Conservation (phyloP, 2,329 filamentous ascomycete genomes). For the Nothopassalora personata region DNA sequence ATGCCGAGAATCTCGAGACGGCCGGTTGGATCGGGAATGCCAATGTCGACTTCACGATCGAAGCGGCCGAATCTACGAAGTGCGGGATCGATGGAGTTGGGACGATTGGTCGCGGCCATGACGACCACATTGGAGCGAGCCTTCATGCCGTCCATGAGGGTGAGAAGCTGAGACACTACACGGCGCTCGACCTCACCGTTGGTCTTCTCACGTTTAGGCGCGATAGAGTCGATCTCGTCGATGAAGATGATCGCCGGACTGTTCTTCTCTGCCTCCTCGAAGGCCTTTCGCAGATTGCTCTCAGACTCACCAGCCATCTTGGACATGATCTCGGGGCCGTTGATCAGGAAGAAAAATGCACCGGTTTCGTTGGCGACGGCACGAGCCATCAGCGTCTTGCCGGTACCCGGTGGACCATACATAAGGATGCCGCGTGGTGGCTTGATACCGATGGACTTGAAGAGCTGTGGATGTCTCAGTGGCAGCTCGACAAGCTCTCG, state of each 20-base stretch:
- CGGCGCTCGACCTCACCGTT: conserved; percentile 98
- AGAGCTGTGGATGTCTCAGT: conserved; percentile 92
- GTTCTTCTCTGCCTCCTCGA: conserved; percentile 99
- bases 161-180: conserved; percentile 93
- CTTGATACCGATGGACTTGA: conserved; percentile 99
- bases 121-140: conserved; percentile 96
- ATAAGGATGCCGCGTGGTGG: conserved; percentile 96
- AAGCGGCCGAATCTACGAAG: conserved; percentile 97
- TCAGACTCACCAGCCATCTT: conserved; percentile 99
- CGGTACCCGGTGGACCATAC: conserved; percentile 89
- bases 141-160: conserved; percentile 99
- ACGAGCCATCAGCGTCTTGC: conserved; percentile 98
- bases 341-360: conserved; percentile 99
- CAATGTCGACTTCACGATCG: conserved; percentile 97
- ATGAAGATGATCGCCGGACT: conserved; percentile 99
- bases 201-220: conserved; percentile 99
- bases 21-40: conserved; percentile 94
- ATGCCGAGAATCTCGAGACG: conserved; percentile 99
- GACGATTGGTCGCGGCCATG: conserved; percentile 98
- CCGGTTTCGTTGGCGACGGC: conserved; percentile 98
- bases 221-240: conserved; percentile 98
- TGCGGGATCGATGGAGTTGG: conserved; percentile 97
- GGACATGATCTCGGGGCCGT: conserved; percentile 99
- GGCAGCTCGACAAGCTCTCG: conserved; percentile 97
- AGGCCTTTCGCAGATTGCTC: conserved; percentile 97